phyloP scores from a whole-genome alignment of 2,329 filamentous ascomycete species.

The Aspergillus sp. region DNA sequence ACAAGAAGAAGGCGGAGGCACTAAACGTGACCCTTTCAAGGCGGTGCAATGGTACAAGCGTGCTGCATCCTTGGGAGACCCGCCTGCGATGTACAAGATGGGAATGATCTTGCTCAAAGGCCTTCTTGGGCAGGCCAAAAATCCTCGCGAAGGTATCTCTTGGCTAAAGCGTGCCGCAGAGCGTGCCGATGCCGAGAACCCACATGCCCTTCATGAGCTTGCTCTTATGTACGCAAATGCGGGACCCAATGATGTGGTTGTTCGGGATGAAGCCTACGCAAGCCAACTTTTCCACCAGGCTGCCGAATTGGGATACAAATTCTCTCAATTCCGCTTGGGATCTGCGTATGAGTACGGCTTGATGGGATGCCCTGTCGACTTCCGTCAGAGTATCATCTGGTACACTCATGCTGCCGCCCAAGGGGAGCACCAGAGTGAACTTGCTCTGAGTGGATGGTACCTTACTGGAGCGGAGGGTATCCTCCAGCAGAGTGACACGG shows the following conservation, averaged over 20 bases:
- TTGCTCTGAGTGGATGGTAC: conserved; percentile 88
- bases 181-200: conserved; percentile 82
- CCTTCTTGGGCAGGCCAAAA: conserved; percentile 80
- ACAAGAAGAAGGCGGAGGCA: conserved; percentile 89
- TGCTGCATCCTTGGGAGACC: conserved; percentile 84
- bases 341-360: conserved; percentile 87
- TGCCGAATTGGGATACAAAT: conserved; percentile 88
- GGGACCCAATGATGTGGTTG: conserved; percentile 67
- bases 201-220: conserved; percentile 91
- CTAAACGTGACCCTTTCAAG: conserved; percentile 84
- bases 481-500: conserved; percentile 86
- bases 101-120: conserved; percentile 95
- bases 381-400: conserved; percentile 85
- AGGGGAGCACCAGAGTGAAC: conserved; percentile 89
- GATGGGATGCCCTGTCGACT: conserved; percentile 79
- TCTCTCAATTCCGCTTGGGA: conserved; percentile 86
- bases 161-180: conserved; percentile 96
- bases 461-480: conserved; percentile 87
- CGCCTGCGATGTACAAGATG: conserved; percentile 96
- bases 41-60: conserved; percentile 98
- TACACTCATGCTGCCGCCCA: conserved; percentile 89
- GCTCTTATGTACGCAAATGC: conserved; percentile 60
- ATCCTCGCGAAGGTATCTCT: conserved; percentile 79
- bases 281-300: conserved; percentile 81
- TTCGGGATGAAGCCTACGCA: conserved; percentile 80